Percentiles rank a stretch among this genome's conserved stretches.
Evolutionary conservation across 2,329 filamentous ascomycete genomes (phyloP).

Genomic region (Colletotrichum shisoi): DNA sequence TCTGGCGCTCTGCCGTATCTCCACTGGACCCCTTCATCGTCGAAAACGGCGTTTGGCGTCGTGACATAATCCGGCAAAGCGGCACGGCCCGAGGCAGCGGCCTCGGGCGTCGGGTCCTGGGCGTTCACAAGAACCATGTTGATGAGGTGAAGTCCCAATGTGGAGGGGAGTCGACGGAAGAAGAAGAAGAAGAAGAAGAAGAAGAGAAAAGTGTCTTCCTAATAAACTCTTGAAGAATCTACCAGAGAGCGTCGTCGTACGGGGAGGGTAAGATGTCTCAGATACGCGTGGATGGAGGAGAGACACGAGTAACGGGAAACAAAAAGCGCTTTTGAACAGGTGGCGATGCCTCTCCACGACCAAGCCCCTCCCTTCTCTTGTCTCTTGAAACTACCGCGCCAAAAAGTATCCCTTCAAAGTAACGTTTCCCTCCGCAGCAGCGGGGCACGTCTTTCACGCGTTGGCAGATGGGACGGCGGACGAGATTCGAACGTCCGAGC

Average conservation of each 20-base stretch:
- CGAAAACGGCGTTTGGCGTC: constrained; percentile 32
- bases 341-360: constrained; percentile 9
- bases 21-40: constrained; percentile 31
- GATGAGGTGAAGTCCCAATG: constrained; percentile 2
- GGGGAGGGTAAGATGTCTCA: constrained; percentile 24
- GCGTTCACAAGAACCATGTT: constrained; percentile 26
- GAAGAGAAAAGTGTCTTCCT: constrained; percentile 9
- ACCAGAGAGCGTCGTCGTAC: constrained; percentile 7
- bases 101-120: constrained; percentile 25
- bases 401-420: neutral
- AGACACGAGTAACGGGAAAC: constrained; percentile 23
- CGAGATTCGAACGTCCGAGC: constrained; percentile 16
- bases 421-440: constrained; percentile 20
- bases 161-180: neutral
- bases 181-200: neutral
- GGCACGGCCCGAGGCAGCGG: neutral
- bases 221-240: constrained; percentile 12
- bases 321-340: neutral
- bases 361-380: too few species aligned
- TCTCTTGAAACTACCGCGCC: constrained; percentile 20
- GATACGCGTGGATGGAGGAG: constrained; percentile 20
- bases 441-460: neutral
- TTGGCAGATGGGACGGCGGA: constrained; percentile 5
- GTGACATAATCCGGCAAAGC: constrained; percentile 33
- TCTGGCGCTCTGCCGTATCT: constrained; percentile 55